phyloP scores from a whole-genome alignment of 768 basidiomycete genomes.

The Termitomyces heimii region DNA sequence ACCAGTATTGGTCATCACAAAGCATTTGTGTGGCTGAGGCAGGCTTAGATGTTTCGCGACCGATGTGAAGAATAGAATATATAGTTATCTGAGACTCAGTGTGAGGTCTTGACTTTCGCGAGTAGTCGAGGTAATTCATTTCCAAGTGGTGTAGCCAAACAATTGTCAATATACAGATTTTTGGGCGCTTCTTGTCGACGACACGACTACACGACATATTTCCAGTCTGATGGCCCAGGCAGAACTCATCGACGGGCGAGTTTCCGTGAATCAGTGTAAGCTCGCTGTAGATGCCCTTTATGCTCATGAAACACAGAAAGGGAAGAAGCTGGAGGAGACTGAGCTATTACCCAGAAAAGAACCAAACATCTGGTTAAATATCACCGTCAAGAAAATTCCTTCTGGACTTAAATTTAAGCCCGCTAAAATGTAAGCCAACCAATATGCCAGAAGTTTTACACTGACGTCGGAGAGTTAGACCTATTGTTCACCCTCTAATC shows the following conservation, averaged over 20 bases:
- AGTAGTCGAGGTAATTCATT: too few species aligned
- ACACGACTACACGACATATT: not conserved
- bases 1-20: too few species aligned
- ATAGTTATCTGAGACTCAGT: too few species aligned
- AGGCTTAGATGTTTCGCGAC: too few species aligned
- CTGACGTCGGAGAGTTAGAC: slow-evolving; percentile 32
- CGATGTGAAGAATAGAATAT: too few species aligned
- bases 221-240: slow-evolving; percentile 32
- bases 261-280: slow-evolving; percentile 67
- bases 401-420: slow-evolving; percentile 77
- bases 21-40: too few species aligned
- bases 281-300: slow-evolving; percentile 78
- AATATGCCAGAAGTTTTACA: not conserved
- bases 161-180: slow-evolving; percentile 14
- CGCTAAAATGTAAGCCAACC: slow-evolving; percentile 63
- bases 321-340: slow-evolving; percentile 58
- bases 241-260: slow-evolving; percentile 62
- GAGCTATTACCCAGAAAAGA: slow-evolving; percentile 77
- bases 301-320: slow-evolving; percentile 58
- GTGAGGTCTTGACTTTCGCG: too few species aligned
- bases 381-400: slow-evolving; percentile 81
- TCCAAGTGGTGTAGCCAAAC: slow-evolving; percentile 14
- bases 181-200: not conserved
- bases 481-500: slow-evolving; percentile 74
- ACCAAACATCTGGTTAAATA: slow-evolving; percentile 83